These are phyloP conservation scores for Aureobasidium zeae DNA, from an alignment of 2,329 filamentous ascomycete species.

Conservation along the genomic window DNA sequence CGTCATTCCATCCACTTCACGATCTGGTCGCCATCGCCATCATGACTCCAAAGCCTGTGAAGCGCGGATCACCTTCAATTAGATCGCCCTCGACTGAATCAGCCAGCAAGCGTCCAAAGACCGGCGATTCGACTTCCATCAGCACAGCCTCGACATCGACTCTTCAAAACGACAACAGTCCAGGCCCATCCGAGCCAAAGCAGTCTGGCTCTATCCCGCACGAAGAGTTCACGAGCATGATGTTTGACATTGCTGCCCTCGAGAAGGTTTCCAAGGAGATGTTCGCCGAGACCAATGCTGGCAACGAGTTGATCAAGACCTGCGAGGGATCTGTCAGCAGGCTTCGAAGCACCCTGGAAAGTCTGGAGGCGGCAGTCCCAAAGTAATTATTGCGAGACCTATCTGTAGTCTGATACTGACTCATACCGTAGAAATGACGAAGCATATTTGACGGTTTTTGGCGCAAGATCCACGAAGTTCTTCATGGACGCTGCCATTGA, in stretches of 20 bases:
- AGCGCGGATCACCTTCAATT: no score
- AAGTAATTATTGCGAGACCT: no score
- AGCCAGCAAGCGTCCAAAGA: neutral
- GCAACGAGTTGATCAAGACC: neutral
- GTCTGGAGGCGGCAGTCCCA: neutral
- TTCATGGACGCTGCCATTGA: neutral
- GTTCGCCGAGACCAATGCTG: neutral
- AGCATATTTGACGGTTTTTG: no score
- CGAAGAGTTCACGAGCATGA: slow-evolving; percentile 2
- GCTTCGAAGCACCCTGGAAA: neutral
- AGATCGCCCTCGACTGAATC: neutral
- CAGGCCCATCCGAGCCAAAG: no score
- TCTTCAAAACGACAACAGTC: neutral
- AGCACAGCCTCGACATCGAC: neutral
- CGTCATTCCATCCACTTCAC: neutral
- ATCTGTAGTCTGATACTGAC: no score
- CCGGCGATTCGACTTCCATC: no score
- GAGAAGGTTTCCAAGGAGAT: neutral
- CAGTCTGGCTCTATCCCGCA: neutral
- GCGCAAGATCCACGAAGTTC: neutral
- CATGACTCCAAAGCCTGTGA: no score
- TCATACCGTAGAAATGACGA: no score
- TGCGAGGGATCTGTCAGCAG: slow-evolving; percentile 2
- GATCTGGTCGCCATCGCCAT: no score
- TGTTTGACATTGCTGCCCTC: neutral